Base-by-base conservation (phyloP, 495 filamentous ascomycete species). In the Xylaria telfairii region DNA sequence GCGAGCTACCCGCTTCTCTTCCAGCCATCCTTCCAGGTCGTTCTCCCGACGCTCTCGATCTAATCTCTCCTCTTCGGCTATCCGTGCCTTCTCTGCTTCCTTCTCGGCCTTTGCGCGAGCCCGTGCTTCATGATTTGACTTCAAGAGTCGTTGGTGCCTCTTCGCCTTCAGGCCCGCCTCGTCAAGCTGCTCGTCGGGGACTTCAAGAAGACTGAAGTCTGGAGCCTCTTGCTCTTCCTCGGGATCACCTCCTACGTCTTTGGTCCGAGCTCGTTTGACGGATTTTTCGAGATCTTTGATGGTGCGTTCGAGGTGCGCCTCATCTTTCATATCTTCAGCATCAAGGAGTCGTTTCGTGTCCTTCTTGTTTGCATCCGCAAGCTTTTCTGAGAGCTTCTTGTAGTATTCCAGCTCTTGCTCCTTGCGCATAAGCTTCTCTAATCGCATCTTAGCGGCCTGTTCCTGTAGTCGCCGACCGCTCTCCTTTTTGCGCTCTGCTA, bases 351-450 rank as follows among this genome's bases (percentile, higher is more conserved):
- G 90, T 73, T 91, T 93, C 8, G 86, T 89, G 73, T 98, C 95
- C 75, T 98, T 97, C 81, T 99, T 99, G 21, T 89, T 92, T 26
- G 89, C 85, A 41, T 88, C 86, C 28, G 77, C 80, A 9, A 96
- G 80, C 21, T 86, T 87, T 19, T 81, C 78, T 68, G 94, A 92
- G 5, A 99, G 83, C 65, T 93, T 88, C 76, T 92, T 93, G 84
- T 93, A 97, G 78, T 96, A 98, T 68, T 97, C 95, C 17, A 98
- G 81, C 75, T 98, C 95, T 77, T 97, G 89, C 80, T 99, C 96
- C 80, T 98, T 98, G 74, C 92, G 92, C 76, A 98, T 92, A 28
- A 99, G 83, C 79, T 96, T 94, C 54, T 99, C 96, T 6, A 99
- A 81, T 21, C 96, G 88, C 92, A 97, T 97, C 78, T 96, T 98